Evolutionary conservation across 148 eudicot genomes (phyloP), one percentile per base, ranked within the genome.

Genomic region (Chenopodium berlandieri): DNA sequence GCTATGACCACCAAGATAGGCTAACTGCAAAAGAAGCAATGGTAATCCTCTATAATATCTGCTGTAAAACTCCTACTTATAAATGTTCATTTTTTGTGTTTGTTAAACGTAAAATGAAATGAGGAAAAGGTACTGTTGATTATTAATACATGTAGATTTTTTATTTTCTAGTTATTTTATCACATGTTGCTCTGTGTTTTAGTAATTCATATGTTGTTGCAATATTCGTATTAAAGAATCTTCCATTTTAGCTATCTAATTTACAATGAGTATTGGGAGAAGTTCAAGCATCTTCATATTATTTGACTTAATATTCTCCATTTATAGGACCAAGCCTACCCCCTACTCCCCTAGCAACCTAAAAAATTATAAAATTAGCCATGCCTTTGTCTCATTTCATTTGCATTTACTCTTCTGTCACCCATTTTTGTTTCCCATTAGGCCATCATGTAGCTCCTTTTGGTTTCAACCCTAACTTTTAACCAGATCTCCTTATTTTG

Each of bases 1-100:
- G 94, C 37, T 96, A 96, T 89, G 99, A 96, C 83, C 99, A 96
- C 89, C 99, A 96, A 72, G 97, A 92, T 81, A 92, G 99, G 82
- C 90, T 94, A 75, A 94, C 98, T 54, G 99, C 99, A 47, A 96
- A 87, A 88, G 99, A 96, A 86, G 98, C 99, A 60, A 96, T 96
- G 99, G 99, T 96, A 90, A 88, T 63, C 17, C 48, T 34, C 30
- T 50, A 22, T 17, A 2, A 12, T 3, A 13, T 54, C 19, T 52
- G 8, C 44, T 40, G 23, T 54, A 75, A 16, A 62, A 52, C 78
- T 5, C 66, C n/a, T 10, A 50, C 54, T 10, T 50, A 2, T 32
- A 22, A 37, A 40, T 73, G 58, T 31, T 0, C 20, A 16, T 67
- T 31, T 30, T 66, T 64, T 80, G 56, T 56, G 68, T 73, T 25